Conservation (phyloP, 768 basidiomycete genomes). For the Chalciporus pseudorubinellus region DNA sequence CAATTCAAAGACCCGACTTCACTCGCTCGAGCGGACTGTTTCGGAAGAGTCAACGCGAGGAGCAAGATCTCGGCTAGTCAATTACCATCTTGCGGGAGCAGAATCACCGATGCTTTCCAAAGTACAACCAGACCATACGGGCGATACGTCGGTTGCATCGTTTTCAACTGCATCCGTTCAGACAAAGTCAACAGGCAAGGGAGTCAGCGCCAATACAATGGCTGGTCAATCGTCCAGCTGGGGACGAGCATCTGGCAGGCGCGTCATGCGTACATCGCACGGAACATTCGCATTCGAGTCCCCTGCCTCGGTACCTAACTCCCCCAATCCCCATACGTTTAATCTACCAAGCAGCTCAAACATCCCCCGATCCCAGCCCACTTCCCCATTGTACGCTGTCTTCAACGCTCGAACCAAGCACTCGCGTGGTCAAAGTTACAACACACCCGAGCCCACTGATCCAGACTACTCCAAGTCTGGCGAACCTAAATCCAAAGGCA, state of each 20-base stretch:
- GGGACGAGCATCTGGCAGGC: conserved; percentile 52
- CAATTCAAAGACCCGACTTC: conserved; percentile 15
- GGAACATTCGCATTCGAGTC: conserved; percentile 69
- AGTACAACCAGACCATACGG: conserved; percentile 38
- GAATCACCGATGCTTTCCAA: conserved; percentile 24
- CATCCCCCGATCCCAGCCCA: conserved; percentile 8
- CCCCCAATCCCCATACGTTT: conserved; percentile 24
- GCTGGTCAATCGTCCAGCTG: conserved; percentile 52
- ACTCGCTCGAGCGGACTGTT: conserved; percentile 22
- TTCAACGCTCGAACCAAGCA: conserved; percentile 30
- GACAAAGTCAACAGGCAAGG: conserved; percentile 38
- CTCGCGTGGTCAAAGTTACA: conserved; percentile 23
- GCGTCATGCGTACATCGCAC: conserved; percentile 44
- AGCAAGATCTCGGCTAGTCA: conserved; percentile 8
- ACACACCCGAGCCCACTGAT: conserved; percentile 24
- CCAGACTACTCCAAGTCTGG: conserved; percentile 8
- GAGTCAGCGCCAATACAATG: conserved; percentile 18
- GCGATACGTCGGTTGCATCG: conserved; percentile 32
- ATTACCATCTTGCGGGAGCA: conserved; percentile 11
- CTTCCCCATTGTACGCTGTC: conserved; percentile 30
- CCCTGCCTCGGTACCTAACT: conserved; percentile 51
- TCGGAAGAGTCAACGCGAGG: conserved; percentile 27
- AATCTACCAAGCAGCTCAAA: conserved; percentile 16
- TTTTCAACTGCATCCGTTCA: conserved; percentile 36
- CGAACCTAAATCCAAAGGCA: conserved; percentile 37